Percentiles rank a stretch among this genome's conserved stretches.
Conservation (phyloP, 257 asterid genomes). For the Solanum boliviense region DNA sequence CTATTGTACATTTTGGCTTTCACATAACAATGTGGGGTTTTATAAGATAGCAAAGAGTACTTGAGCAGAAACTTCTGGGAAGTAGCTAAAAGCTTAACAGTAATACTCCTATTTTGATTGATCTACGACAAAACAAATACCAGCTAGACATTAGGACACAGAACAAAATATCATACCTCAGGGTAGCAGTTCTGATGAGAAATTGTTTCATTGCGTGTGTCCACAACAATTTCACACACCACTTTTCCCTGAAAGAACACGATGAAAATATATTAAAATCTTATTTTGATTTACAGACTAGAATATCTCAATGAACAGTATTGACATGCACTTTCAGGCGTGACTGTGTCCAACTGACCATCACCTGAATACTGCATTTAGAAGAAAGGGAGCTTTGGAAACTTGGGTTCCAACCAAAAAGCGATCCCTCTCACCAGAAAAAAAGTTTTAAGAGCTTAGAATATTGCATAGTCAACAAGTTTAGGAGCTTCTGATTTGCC, state of each 20-base stretch:
- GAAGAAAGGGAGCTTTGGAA: neutral
- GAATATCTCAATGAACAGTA: neutral
- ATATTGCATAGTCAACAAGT: neutral
- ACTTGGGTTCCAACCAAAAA: neutral
- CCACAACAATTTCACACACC: constrained; percentile 29
- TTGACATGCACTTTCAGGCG: neutral
- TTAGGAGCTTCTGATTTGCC: neutral
- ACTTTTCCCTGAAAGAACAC: constrained; percentile 22
- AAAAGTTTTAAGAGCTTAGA: neutral
- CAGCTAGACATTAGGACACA: neutral
- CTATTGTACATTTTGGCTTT: neutral
- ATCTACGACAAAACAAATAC: neutral
- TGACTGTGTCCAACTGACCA: neutral
- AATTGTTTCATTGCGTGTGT: constrained; percentile 21
- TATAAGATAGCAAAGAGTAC: neutral
- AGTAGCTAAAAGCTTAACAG: neutral
- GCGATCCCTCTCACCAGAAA: neutral
- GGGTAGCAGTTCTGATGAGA: constrained; percentile 37
- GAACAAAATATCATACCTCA: constrained; percentile 14
- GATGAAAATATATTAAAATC: neutral
- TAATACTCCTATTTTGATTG: neutral
- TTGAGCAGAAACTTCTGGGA: neutral
- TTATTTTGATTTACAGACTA: neutral
- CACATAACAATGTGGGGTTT: neutral
- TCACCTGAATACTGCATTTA: neutral